A percentile compares a stretch with the other conserved stretches of the same genome.
phyloP scores from a whole-genome alignment of 306 rosid species.

The Boehmeria nivea region DNA sequence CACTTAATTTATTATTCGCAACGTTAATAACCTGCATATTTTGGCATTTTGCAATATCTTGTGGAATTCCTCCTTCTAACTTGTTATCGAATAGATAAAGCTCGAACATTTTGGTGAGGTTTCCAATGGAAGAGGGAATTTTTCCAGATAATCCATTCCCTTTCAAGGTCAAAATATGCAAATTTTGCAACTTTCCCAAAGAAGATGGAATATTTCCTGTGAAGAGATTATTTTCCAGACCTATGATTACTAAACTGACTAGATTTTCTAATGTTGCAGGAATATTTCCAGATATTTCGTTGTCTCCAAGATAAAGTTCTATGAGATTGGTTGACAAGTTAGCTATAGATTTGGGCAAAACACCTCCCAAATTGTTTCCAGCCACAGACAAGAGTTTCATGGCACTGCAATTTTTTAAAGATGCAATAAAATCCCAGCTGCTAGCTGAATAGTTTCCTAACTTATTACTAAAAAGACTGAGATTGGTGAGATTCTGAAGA shows the following conservation, averaged over 20 bases:
- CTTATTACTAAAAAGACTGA: background rate
- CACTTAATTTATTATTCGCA: conserved; percentile 17
- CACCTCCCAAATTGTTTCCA: conserved; percentile 31
- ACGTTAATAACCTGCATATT: background rate
- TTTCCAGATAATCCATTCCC: conserved; percentile 25
- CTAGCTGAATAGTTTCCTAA: conserved; percentile 3
- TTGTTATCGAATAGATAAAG: conserved; percentile 10
- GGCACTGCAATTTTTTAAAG: conserved; percentile 27
- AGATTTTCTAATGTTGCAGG: conserved; percentile 27
- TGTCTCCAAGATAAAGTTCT: background rate
- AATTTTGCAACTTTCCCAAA: conserved; percentile 16
- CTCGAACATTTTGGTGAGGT: conserved; percentile 17
- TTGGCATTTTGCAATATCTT: conserved; percentile 17
- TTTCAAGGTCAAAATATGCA: background rate
- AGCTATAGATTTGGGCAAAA: conserved; percentile 17
- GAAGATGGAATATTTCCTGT: conserved; percentile 15
- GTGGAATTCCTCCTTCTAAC: conserved; percentile 36
- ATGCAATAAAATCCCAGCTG: conserved; percentile 5
- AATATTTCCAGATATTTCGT: conserved; percentile 24
- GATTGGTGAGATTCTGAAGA: conserved; percentile 15
- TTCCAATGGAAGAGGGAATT: conserved; percentile 24
- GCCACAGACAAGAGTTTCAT: background rate
- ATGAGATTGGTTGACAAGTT: conserved; percentile 31
- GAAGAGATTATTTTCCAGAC: background rate
- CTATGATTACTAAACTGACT: background rate